Conservation (phyloP, 1,284 basidiomycete species). For the Phellopilus nigrolimitatus region DNA sequence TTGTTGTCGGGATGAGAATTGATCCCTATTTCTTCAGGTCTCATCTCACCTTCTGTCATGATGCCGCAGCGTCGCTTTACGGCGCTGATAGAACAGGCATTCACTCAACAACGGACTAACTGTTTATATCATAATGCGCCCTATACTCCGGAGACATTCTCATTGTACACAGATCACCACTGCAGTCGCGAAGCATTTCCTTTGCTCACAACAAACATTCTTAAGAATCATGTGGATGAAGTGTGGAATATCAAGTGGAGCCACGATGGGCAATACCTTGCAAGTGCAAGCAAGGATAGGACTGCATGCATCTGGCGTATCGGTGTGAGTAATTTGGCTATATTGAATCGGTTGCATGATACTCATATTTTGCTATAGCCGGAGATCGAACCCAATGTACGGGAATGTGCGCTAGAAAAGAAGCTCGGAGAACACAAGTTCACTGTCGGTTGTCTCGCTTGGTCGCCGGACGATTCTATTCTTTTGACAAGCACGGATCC, state of each 20-base stretch:
- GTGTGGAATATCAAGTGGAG: constrained; percentile 97
- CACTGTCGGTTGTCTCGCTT: constrained; percentile 76
- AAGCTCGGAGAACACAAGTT: constrained; percentile 73
- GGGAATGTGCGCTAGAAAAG: constrained; percentile 57
- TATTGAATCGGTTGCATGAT: neutral
- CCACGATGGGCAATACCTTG: constrained; percentile 80
- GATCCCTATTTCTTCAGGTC: constrained; percentile 43
- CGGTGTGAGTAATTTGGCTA: constrained; percentile 47
- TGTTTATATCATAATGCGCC: constrained; percentile 81
- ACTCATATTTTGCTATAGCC: constrained; percentile 31
- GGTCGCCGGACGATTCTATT: constrained; percentile 84
- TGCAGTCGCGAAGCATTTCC: constrained; percentile 85
- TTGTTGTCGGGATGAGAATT: constrained; percentile 5
- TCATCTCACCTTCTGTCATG: constrained; percentile 88
- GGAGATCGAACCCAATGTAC: constrained; percentile 44
- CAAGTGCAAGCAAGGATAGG: constrained; percentile 85
- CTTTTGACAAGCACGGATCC: constrained; percentile 80
- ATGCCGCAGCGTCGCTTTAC: constrained; percentile 87
- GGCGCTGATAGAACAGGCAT: constrained; percentile 84
- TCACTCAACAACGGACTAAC: constrained; percentile 69
- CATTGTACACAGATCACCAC: constrained; percentile 82
- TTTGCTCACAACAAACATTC: constrained; percentile 74
- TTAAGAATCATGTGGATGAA: constrained; percentile 86
- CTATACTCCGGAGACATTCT: constrained; percentile 55
- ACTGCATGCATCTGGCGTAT: constrained; percentile 87